Evolutionary conservation across 2,329 filamentous ascomycete genomes (phyloP), one percentile per base, ranked within the genome.

Genomic region (Alternaria novae-zelandiae): DNA sequence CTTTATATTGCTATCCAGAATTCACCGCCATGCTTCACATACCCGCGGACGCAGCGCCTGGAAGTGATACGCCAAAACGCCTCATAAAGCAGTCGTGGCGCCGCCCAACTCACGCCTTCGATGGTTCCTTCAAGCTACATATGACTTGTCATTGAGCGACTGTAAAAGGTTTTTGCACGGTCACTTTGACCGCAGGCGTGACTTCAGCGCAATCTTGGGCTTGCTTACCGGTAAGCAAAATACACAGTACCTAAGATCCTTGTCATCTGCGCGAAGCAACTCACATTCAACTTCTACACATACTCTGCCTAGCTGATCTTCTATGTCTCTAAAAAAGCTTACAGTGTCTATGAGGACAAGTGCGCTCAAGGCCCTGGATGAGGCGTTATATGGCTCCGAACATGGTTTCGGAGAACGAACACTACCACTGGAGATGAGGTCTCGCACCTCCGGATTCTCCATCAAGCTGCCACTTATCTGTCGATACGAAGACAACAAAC

Each of bases 351-450:
- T 53, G 30, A 25, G 49, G 23, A 12, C 13, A 23, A 36, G 30
- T 23, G 30, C 49, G 20, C 20, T 53, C 5, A 15, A 36, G n/a
- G 21, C 21, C 23, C 50, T 62, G 17, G 21, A 26, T 13, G 32
- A 20, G 26, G 32, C 54, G 20, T 47, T 56, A 4, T 65, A 61
- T 26, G 58, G 62, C 43, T 25, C 45, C n/a, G 30, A 58, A 23
- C 20, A 65, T 23, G 44, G 62, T 43, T 56, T 61, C 30, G 59
- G 59, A 13, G 54, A 65, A 44, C 54, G 49, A 15, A 21, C 21
- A 15, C 20, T 62, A 20, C 13, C 21, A 5, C 43, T 64, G 4
- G 30, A 57, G 12, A 54, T 64, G 53, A 45, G 20, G 6, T 61
- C 62, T 21, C 46, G 46, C 36, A 41, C 54, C n/a, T 20, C 51